Conservation (phyloP, 768 basidiomycete genomes). For the Zangia roseola region DNA sequence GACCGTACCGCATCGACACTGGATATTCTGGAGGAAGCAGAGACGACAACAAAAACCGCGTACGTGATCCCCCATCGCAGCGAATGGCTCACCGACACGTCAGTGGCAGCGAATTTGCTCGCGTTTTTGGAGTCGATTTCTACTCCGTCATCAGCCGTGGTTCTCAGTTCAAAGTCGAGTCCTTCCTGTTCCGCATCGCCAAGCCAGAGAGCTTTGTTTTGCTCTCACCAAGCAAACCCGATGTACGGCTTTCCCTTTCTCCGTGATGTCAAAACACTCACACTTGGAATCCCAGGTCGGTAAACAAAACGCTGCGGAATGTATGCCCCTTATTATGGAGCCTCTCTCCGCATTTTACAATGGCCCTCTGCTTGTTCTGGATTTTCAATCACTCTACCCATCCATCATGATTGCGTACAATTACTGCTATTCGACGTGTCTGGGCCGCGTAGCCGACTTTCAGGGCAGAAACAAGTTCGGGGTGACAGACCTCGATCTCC, state of each 20-base stretch:
- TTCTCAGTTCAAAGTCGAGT: conserved; percentile 98
- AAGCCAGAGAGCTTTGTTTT: conserved; percentile 94
- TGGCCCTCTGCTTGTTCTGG: conserved; percentile 88
- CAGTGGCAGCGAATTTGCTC: conserved; percentile 83
- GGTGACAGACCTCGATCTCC: conserved; percentile 67
- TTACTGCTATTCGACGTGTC: conserved; percentile 94
- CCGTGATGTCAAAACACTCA: background rate
- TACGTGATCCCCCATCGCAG: conserved; percentile 29
- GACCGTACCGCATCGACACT: conserved; percentile 67
- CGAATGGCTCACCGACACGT: background rate
- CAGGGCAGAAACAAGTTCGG: conserved; percentile 89
- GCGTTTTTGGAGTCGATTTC: conserved; percentile 97
- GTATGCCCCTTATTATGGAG: conserved; percentile 94
- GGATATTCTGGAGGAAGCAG: conserved; percentile 77
- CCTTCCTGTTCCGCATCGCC: conserved; percentile 95
- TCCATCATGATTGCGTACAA: conserved; percentile 99
- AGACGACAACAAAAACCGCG: conserved; percentile 89
- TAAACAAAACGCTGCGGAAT: conserved; percentile 93
- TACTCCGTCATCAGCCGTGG: conserved; percentile 93
- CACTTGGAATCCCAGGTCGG: conserved; percentile 64
- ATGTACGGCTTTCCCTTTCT: conserved; percentile 49
- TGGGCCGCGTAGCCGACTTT: conserved; percentile 86
- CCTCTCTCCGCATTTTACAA: conserved; percentile 91
- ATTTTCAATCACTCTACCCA: conserved; percentile 96
- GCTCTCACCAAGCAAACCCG: conserved; percentile 82